Conservation (phyloP, 495 filamentous ascomycete genomes). For the Annulohypoxylon maeteangense region DNA sequence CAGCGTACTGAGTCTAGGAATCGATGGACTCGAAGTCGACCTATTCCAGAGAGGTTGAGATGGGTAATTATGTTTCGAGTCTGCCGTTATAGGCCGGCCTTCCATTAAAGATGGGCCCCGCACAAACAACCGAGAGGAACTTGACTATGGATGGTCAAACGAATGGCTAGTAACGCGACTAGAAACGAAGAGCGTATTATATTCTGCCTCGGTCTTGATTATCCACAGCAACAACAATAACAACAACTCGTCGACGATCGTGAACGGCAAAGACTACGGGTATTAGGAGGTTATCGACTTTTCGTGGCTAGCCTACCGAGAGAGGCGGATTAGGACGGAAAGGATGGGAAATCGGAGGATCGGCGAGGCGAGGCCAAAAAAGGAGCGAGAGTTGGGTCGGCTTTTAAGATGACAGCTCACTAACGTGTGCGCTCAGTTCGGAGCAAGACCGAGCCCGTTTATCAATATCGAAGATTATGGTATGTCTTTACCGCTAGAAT, state of each 20-base stretch:
- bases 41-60: conserved; percentile 54
- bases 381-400: conserved; percentile 33
- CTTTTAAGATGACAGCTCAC: conserved; percentile 31
- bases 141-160: conserved; percentile 35
- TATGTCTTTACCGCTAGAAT: conserved; percentile 35
- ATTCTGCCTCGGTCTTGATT: conserved; percentile 1
- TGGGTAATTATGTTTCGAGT: conserved; percentile 62
- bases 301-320: conserved; percentile 7
- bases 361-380: conserved; percentile 38
- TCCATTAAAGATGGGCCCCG: conserved; percentile 61
- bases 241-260: conserved; percentile 12
- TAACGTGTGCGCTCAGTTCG: conserved; percentile 32
- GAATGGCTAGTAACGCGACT: conserved; percentile 37
- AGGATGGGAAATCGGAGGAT: conserved; percentile 39
- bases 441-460: conserved; percentile 10
- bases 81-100: conserved; percentile 60
- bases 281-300: conserved; percentile 11
- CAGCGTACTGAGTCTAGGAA: conserved; percentile 42
- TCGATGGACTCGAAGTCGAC: conserved; percentile 46
- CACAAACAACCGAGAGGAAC: conserved; percentile 43
- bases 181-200: conserved; percentile 9
- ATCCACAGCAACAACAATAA: neutral
- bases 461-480: conserved; percentile 37
- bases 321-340: conserved; percentile 16
- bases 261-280: conserved; percentile 3